Conservation (phyloP, 305 asterid genomes). For the Ajuga reptans region DNA sequence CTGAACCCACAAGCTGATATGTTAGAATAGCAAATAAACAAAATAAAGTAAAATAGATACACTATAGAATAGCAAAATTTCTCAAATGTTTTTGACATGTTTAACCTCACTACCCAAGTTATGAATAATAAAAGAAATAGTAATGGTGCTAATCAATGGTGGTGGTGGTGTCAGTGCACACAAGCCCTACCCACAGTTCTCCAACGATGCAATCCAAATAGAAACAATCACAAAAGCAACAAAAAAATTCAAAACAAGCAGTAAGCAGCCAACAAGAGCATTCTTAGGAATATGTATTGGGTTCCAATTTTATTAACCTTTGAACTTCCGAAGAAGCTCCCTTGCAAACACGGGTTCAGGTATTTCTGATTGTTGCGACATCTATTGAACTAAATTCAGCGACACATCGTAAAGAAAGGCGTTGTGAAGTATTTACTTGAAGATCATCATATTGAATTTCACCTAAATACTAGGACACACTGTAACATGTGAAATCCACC, state of each 20-base stretch:
- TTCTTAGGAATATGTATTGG: background rate
- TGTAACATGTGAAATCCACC: constrained; percentile 3
- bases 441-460: background rate
- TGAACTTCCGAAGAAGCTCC: constrained; percentile 1
- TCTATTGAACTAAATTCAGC: background rate
- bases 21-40: constrained; percentile 5
- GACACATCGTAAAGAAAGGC: background rate
- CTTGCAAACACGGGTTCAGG: background rate
- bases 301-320: background rate
- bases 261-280: background rate
- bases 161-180: background rate
- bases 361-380: background rate
- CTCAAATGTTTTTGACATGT: background rate
- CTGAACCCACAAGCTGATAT: constrained; percentile 33
- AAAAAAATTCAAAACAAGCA: background rate
- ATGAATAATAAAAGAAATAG: background rate
- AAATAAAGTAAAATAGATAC: background rate
- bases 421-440: background rate
- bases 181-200: no score
- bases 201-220: background rate
- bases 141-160: background rate
- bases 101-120: background rate
- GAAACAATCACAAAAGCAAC: background rate
- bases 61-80: background rate
- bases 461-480: background rate